Evolutionary conservation across 441 rosid genomes (phyloP).

Genomic region (Mallotus repandus): DNA sequence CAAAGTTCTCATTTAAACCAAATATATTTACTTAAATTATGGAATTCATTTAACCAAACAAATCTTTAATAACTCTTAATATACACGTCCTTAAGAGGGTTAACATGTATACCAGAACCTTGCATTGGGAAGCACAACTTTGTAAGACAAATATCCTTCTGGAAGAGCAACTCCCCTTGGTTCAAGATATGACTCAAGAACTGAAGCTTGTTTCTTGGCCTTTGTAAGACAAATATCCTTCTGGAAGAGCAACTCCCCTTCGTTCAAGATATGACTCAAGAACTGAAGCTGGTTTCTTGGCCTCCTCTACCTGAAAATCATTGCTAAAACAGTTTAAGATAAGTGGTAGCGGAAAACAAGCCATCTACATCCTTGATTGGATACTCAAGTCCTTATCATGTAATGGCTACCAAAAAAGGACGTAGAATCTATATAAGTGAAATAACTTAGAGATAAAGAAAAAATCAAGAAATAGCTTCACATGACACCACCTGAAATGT

Average conservation of each 20-base stretch:
- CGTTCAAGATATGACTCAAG: conserved; percentile 91
- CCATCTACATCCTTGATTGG: background rate
- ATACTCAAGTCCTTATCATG: background rate
- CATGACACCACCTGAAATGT: background rate
- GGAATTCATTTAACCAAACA: too few species aligned
- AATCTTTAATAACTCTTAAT: background rate
- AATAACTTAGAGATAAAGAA: background rate
- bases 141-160: conserved; percentile 38
- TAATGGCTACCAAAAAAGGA: background rate
- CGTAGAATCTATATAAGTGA: background rate
- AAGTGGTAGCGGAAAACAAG: background rate
- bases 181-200: too few species aligned
- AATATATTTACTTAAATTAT: too few species aligned
- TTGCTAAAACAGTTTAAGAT: conserved; percentile 11
- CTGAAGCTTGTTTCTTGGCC: too few species aligned
- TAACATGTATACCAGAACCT: conserved; percentile 57
- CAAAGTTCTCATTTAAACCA: too few species aligned
- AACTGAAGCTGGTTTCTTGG: conserved; percentile 57
- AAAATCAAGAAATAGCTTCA: background rate
- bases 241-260: conserved; percentile 74
- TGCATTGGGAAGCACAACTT: conserved; percentile 87
- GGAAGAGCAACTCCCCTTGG: too few species aligned
- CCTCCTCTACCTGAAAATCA: conserved; percentile 56
- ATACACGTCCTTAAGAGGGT: background rate
- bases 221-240: too few species aligned